Evolutionary conservation across 1,284 basidiomycete genomes (phyloP).

Genomic region (Heliocybe sulcata): DNA sequence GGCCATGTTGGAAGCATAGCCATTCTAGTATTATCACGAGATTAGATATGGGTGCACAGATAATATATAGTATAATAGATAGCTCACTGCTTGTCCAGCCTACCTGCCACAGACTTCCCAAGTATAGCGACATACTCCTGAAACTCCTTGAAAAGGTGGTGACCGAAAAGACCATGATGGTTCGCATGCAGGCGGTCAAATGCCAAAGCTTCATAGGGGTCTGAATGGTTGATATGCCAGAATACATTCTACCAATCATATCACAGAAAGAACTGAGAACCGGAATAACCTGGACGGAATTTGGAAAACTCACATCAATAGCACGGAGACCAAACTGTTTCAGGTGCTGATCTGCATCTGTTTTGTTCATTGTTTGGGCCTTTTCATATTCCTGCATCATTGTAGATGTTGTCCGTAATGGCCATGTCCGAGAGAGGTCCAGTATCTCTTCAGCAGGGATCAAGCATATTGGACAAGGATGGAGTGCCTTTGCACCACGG

Average conservation of each 20-base stretch:
- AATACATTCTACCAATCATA: constrained; percentile 10
- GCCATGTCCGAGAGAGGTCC: background rate
- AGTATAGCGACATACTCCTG: constrained; percentile 1
- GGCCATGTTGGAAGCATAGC: constrained; percentile 7
- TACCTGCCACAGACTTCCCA: background rate
- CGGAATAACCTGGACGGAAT: background rate
- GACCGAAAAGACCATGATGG: constrained; percentile 5
- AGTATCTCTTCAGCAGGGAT: background rate
- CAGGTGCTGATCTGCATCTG: background rate
- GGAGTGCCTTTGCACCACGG: background rate
- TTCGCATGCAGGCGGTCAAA: constrained; percentile 10
- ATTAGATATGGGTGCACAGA: no score
- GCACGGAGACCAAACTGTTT: background rate
- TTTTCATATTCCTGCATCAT: background rate
- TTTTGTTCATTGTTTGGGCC: background rate
- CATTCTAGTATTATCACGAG: background rate
- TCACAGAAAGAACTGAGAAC: background rate
- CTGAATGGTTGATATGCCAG: constrained; percentile 7
- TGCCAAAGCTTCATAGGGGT: constrained; percentile 7
- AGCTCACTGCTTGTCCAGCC: background rate
- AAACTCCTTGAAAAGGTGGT: constrained; percentile 7
- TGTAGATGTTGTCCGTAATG: background rate
- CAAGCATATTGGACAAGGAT: background rate
- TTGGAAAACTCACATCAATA: background rate
- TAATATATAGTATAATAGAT: background rate